phyloP scores from a whole-genome alignment of 2,329 filamentous ascomycete species.

The Monilinia fructigena region DNA sequence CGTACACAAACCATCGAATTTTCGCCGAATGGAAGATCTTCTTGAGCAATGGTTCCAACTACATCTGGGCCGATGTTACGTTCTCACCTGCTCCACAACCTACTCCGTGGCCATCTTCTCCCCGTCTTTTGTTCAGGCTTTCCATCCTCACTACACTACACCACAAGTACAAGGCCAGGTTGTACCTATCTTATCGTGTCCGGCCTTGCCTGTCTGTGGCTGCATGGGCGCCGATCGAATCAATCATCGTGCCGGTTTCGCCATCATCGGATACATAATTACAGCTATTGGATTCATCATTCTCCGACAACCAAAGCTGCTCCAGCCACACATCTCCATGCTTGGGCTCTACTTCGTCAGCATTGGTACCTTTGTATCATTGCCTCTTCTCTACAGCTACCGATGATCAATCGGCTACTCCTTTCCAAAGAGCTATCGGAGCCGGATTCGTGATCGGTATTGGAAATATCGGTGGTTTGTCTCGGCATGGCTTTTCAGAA shows the following conservation, averaged over 20 bases:
- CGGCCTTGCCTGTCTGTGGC: conserved; percentile 39
- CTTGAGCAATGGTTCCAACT: conserved; percentile 62
- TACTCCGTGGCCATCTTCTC: conserved; percentile 51
- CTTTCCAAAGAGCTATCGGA: conserved; percentile 54
- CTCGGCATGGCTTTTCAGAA: conserved; percentile 61
- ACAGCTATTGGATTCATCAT: conserved; percentile 41
- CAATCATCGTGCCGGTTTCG: conserved; percentile 42
- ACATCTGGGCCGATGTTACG: conserved; percentile 43
- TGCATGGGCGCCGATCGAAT: conserved; percentile 42
- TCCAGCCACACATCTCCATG: conserved; percentile 22
- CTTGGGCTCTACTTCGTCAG: conserved; percentile 68
- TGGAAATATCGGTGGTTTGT: conserved; percentile 67
- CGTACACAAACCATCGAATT: conserved; percentile 58
- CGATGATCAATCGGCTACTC: conserved; percentile 64
- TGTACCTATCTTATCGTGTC: conserved; percentile 43
- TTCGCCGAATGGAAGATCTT: conserved; percentile 59
- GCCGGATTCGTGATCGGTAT: conserved; percentile 61
- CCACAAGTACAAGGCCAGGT: conserved; percentile 53
- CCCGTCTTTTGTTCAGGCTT: conserved; percentile 62
- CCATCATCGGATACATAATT: conserved; percentile 37
- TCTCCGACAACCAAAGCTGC: conserved; percentile 38
- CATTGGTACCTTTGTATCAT: conserved; percentile 59
- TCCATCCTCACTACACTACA: conserved; percentile 66
- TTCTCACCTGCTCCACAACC: conserved; percentile 46
- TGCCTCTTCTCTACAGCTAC: conserved; percentile 65